These are phyloP conservation scores for Exserohilum turcica DNA, from an alignment of 2,329 filamentous ascomycete genomes.

Conservation along the genomic window DNA sequence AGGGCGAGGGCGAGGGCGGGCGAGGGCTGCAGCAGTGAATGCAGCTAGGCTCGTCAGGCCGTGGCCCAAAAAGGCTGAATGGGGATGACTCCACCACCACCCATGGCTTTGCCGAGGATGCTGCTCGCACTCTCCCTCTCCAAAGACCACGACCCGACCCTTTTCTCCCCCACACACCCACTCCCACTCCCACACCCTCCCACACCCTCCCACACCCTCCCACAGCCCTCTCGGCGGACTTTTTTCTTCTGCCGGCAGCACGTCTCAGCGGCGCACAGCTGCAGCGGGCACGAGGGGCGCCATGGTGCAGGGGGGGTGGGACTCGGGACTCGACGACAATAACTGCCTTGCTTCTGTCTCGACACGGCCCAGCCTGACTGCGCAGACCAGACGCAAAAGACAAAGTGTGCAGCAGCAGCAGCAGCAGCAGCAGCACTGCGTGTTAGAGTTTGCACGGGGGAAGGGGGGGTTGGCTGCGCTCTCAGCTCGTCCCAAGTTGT, in stretches of 20 bases:
- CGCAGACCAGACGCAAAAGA: conserved; percentile 15
- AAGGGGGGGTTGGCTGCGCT: neutral
- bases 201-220: too few relatives aligned
- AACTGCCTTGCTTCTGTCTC: conserved; percentile 15
- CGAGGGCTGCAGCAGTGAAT: too few relatives aligned
- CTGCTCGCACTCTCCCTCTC: conserved; percentile 1
- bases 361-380: conserved; percentile 14
- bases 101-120: conserved; percentile 8
- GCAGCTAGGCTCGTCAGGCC: conserved; percentile 10
- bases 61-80: neutral
- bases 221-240: too few relatives aligned
- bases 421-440: too few relatives aligned
- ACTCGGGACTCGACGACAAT: conserved; percentile 21
- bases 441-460: neutral
- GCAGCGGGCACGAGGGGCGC: neutral
- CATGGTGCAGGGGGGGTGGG: conserved; percentile 8
- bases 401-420: conserved; percentile 2
- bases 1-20: conserved; percentile 5
- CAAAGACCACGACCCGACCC: neutral
- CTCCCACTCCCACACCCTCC: too few relatives aligned
- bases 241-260: conserved; percentile 1
- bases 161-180: conserved; percentile 3
- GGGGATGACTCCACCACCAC: conserved; percentile 3
- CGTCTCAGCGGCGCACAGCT: conserved; percentile 1
- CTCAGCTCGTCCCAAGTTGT: too few relatives aligned